These are phyloP conservation scores for Aspergillus japonicus DNA, from an alignment of 2,329 filamentous ascomycete species.

Conservation along the genomic window DNA sequence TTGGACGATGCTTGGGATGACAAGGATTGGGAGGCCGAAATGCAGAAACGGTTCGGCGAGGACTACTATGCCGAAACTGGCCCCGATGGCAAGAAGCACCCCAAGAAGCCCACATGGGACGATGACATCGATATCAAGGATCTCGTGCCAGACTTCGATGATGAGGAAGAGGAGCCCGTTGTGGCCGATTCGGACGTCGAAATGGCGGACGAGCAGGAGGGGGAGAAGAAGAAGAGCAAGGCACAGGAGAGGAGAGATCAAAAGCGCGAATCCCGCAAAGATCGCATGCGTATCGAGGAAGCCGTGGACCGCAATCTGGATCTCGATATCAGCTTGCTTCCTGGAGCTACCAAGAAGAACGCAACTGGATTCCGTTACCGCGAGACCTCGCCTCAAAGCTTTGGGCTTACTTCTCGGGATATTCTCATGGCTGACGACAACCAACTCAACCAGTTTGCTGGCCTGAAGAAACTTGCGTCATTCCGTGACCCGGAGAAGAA, in stretches of 20 bases:
- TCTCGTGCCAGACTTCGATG: conserved; percentile 80
- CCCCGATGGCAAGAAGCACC: conserved; percentile 58
- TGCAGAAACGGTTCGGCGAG: conserved; percentile 84
- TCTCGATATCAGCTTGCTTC: conserved; percentile 64
- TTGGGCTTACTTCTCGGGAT: conserved; percentile 84
- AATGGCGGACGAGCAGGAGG: conserved; percentile 41
- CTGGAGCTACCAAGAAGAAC: conserved; percentile 52
- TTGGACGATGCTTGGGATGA: conserved; percentile 88
- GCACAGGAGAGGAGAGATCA: conserved; percentile 54
- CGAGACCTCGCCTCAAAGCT: conserved; percentile 85
- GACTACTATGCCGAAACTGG: conserved; percentile 79
- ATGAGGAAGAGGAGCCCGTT: conserved; percentile 61
- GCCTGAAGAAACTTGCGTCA: conserved; percentile 89
- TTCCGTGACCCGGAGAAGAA: conserved; percentile 91
- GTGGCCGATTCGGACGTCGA: conserved; percentile 59
- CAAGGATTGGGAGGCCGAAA: conserved; percentile 84
- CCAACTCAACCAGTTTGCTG: conserved; percentile 83
- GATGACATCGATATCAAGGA: conserved; percentile 98
- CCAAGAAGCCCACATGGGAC: conserved; percentile 88
- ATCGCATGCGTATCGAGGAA: conserved; percentile 79
- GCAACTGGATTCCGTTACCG: conserved; percentile 77
- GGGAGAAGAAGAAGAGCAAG: conserved; percentile 46
- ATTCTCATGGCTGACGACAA: conserved; percentile 87
- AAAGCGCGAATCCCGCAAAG: conserved; percentile 73
- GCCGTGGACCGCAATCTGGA: conserved; percentile 80